These are phyloP conservation scores for Leccinum griseonigrum DNA, from an alignment of 1,284 basidiomycete genomes.

Conservation along the genomic window DNA sequence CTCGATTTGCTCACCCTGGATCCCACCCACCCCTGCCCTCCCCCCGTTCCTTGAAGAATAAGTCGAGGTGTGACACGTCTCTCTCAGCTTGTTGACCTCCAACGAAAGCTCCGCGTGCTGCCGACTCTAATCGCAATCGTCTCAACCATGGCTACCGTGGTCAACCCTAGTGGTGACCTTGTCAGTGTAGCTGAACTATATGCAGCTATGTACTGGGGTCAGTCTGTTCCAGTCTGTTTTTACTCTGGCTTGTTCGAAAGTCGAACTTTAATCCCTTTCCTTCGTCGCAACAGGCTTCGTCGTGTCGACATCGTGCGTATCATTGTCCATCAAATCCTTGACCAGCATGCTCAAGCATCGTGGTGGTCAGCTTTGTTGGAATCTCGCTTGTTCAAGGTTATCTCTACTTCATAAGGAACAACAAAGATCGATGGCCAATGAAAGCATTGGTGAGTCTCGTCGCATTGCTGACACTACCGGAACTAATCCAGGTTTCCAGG, in stretches of 20 bases:
- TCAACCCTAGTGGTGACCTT: constrained; percentile 4
- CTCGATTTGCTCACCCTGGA: neutral
- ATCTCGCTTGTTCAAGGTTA: constrained; percentile 26
- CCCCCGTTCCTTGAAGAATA: neutral
- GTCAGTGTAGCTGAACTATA: constrained; percentile 12
- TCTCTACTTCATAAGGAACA: constrained; percentile 19
- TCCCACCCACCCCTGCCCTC: neutral
- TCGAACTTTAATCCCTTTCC: neutral
- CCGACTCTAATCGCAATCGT: neutral
- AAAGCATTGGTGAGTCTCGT: constrained; percentile 15
- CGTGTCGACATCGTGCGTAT: constrained; percentile 19
- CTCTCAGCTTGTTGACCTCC: neutral
- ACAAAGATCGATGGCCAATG: constrained; percentile 15
- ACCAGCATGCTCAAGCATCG: neutral
- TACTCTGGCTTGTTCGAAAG: neutral
- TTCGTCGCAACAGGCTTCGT: constrained; percentile 15
- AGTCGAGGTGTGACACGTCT: neutral
- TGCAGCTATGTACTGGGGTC: constrained; percentile 22
- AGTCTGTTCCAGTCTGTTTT: constrained; percentile 2
- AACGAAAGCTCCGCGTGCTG: neutral
- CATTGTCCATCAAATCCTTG: neutral
- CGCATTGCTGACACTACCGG: no score
- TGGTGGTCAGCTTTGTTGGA: constrained; percentile 17
- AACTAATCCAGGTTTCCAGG: constrained; percentile 4
- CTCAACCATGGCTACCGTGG: constrained; percentile 7